Evolutionary conservation across 1,284 basidiomycete genomes (phyloP).

Genomic region (Boletellus deceptivus): DNA sequence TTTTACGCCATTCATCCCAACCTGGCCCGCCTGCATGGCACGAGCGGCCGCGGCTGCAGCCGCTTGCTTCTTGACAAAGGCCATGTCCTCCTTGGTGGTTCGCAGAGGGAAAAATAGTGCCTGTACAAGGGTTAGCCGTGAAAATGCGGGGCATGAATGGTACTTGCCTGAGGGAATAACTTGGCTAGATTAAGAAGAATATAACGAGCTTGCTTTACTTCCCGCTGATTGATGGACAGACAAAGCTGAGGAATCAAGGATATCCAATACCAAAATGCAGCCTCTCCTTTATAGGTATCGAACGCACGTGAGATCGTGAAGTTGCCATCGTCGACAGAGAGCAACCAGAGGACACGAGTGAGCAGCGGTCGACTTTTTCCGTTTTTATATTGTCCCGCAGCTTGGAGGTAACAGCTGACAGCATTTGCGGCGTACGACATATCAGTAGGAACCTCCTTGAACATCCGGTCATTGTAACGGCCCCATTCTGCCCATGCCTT

Average conservation of each 20-base stretch:
- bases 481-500: conserved; percentile 99
- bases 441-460: conserved; percentile 79
- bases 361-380: conserved; percentile 92
- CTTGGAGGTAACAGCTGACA: conserved; percentile 97
- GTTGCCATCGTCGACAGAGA: conserved; percentile 86
- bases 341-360: conserved; percentile 93
- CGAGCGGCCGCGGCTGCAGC: conserved; percentile 39
- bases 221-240: conserved; percentile 85
- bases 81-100: conserved; percentile 89
- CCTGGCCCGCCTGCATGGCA: conserved; percentile 26
- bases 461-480: conserved; percentile 89
- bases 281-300: conserved; percentile 95
- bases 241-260: conserved; percentile 97
- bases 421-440: conserved; percentile 84
- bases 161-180: conserved; percentile 84
- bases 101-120: conserved; percentile 95
- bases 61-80: conserved; percentile 47
- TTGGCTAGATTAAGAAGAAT: conserved; percentile 91
- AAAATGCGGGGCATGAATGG: background rate
- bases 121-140: conserved; percentile 42
- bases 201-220: conserved; percentile 90
- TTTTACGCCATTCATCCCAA: conserved; percentile 27
- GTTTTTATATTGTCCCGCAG: conserved; percentile 94
- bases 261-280: conserved; percentile 99
- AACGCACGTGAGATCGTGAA: conserved; percentile 86